Evolutionary conservation across 768 basidiomycete species (phyloP), one percentile per base, ranked within the genome.

Genomic region (Chalciporus chontae): DNA sequence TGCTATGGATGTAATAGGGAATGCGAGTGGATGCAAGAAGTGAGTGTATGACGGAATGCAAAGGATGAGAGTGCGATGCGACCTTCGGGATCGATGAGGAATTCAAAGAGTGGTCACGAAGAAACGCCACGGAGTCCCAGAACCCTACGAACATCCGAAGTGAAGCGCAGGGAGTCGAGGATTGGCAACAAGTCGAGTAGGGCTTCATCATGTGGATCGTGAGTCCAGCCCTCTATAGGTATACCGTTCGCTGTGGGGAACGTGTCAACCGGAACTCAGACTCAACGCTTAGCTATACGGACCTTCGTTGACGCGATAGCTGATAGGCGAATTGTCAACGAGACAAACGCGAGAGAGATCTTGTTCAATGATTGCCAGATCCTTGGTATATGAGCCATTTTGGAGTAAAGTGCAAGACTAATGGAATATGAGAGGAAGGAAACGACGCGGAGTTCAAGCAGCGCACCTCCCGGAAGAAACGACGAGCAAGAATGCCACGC

Each of bases 221-320:
- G 87, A 19, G 94, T 97, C 96, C 96, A 98, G 43, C 96, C 96
- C 76, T 98, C 95, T 70, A 99, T 92, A 29, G 96, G 96, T 63
- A 99, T 93, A 45, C 94, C 96, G 67, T 99, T 99, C 46, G 91
- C 96, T 98, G 66, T 49, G 21, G 32, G 8, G 8, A 43, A 15
- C 19, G 5, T 17, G 39, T 61, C 39, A 48, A 40, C 43, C 15
- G 41, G 46, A 31, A 11, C 17, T 8, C 32, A 24, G n/a, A 37
- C 24, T 32, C 24, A 10, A 39, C 41, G 18, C 34, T 31, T 37
- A 44, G 36, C 17, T 3, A 48, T 26, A 68, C 80, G 61, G 47
- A 95, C 95, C 90, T 81, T 94, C 90, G 66, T 97, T 92, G 56
- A 88, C 79, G 52, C 78, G 85, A 71, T 99, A 99, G 63, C 89